phyloP scores from a whole-genome alignment of 2,329 filamentous ascomycete genomes.

The Sphaerulina musiva region DNA sequence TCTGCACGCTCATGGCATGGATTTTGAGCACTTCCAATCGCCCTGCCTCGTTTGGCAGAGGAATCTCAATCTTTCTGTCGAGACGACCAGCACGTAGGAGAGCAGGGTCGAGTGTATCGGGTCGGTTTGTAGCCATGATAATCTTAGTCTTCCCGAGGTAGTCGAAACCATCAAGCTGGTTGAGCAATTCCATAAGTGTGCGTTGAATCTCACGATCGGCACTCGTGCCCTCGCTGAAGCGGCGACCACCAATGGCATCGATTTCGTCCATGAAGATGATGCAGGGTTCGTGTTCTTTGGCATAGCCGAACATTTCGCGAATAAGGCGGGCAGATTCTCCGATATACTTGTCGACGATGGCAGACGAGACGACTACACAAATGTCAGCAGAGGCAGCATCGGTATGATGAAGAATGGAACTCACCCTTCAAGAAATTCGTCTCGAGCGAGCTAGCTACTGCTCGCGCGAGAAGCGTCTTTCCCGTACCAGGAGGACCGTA shows the following conservation, averaged over 20 bases:
- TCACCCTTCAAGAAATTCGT: constrained; percentile 97
- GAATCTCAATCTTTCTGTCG: constrained; percentile 97
- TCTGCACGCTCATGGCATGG: constrained; percentile 75
- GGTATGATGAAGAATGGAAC: background rate
- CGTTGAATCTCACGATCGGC: constrained; percentile 97
- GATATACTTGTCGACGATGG: constrained; percentile 99
- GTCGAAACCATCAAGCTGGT: constrained; percentile 97
- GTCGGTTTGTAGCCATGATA: constrained; percentile 98
- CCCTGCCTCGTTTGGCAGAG: constrained; percentile 92
- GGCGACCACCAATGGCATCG: constrained; percentile 91
- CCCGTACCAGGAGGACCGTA: constrained; percentile 96
- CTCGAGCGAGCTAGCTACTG: constrained; percentile 91
- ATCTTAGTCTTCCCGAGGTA: constrained; percentile 99
- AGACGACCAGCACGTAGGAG: constrained; percentile 86
- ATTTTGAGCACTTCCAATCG: constrained; percentile 97
- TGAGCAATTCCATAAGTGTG: constrained; percentile 96
- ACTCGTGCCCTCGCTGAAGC: constrained; percentile 95
- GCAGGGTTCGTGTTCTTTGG: constrained; percentile 97
- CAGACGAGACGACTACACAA: constrained; percentile 80
- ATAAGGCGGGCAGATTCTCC: constrained; percentile 96
- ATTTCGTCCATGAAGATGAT: constrained; percentile 99
- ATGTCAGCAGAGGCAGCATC: constrained; percentile 14
- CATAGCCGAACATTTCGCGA: constrained; percentile 98
- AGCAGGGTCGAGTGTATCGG: constrained; percentile 90
- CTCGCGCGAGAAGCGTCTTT: constrained; percentile 89